phyloP scores from a whole-genome alignment of 257 asterid species.

The Marsdenia floribunda region DNA sequence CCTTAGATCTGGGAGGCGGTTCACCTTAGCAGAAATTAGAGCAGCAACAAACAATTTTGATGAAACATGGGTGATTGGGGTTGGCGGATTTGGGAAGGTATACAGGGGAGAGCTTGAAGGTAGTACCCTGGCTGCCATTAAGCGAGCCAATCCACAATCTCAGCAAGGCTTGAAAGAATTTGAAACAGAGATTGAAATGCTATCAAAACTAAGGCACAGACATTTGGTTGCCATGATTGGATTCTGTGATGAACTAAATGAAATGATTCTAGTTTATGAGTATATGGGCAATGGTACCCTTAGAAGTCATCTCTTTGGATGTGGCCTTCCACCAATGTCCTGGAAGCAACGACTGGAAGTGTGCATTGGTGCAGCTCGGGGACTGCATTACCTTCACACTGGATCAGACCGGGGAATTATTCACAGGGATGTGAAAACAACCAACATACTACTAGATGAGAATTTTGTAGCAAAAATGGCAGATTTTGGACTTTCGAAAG shows the following conservation, averaged over 20 bases:
- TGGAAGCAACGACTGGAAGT: constrained; percentile 14
- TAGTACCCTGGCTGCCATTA: constrained; percentile 2
- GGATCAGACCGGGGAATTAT: constrained; percentile 6
- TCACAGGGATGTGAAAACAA: constrained; percentile 12
- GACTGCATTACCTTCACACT: constrained; percentile 18
- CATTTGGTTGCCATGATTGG: constrained; percentile 11
- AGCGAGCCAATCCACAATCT: constrained; percentile 15
- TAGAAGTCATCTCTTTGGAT: constrained; percentile 8
- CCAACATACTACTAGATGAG: constrained; percentile 10
- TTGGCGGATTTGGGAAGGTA: constrained; percentile 13
- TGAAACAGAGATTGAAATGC: constrained; percentile 14
- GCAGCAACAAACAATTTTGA: constrained; percentile 15
- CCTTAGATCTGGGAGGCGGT: constrained; percentile 3
- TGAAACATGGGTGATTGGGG: constrained; percentile 14
- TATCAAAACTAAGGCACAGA: constrained; percentile 12
- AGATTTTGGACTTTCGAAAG: constrained; percentile 10
- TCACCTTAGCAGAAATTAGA: constrained; percentile 5
- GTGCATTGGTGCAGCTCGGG: constrained; percentile 14
- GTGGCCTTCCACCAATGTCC: constrained; percentile 11
- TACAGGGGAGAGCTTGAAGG: constrained; percentile 3
- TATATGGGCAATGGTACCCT: constrained; percentile 13
- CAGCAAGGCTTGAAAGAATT: constrained; percentile 15
- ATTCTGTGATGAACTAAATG: constrained; percentile 10
- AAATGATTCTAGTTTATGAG: constrained; percentile 15
- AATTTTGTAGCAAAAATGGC: constrained; percentile 11